Percentiles rank a stretch among this genome's conserved stretches.
Conservation (phyloP, 2,329 filamentous ascomycete species). For the Taxawa tesnikishii region DNA sequence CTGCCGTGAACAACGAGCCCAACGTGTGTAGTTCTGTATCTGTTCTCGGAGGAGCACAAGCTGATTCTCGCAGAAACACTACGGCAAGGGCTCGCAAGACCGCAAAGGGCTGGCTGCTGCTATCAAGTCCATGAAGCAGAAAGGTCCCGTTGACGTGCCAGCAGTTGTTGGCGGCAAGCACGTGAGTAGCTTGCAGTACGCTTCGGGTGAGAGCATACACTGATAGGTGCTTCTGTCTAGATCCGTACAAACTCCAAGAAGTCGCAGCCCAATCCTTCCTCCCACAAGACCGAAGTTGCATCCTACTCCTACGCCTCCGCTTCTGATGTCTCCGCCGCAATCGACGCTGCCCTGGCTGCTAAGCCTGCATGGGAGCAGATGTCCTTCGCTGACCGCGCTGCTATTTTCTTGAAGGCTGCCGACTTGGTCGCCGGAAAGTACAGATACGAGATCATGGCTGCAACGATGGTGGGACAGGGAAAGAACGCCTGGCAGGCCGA, state of each 20-base stretch:
- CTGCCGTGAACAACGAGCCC: conserved; percentile 82
- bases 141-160: conserved; percentile 64
- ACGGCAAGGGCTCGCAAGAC: conserved; percentile 70
- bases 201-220: neutral
- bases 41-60: conserved; percentile 1
- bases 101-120: conserved; percentile 65
- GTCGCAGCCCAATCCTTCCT: conserved; percentile 70
- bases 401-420: conserved; percentile 90
- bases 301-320: conserved; percentile 73
- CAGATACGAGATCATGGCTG: conserved; percentile 90
- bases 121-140: conserved; percentile 55
- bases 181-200: conserved; percentile 31
- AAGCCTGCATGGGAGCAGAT: conserved; percentile 76
- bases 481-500: conserved; percentile 99
- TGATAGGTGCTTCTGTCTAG: no score
- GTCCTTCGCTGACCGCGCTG: conserved; percentile 81
- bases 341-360: conserved; percentile 73
- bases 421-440: conserved; percentile 87
- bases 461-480: conserved; percentile 90
- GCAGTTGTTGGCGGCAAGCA: conserved; percentile 74
- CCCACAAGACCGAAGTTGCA: conserved; percentile 65
- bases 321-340: conserved; percentile 65
- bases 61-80: conserved; percentile 57
- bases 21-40: conserved; percentile 51
- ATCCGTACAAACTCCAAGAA: conserved; percentile 47